Base-by-base conservation (phyloP, 169 alveolate genomes). In the Cryptosporidium sp. region DNA sequence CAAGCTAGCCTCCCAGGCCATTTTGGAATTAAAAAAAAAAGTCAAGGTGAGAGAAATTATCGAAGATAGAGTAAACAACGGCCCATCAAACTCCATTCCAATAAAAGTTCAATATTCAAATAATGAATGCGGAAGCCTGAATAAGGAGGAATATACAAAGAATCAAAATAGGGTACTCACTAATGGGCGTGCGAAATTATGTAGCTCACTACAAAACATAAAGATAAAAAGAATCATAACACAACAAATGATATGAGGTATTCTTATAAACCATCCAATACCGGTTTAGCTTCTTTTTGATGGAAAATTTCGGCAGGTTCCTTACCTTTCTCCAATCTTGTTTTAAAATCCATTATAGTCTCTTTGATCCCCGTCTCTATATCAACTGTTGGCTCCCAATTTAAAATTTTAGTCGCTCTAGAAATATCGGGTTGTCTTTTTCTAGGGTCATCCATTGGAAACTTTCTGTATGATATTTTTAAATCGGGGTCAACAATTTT, bases 381-480 rank as follows among this genome's bases (percentile, higher is more conserved):
- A 67, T 85, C 86, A 59, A 91, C 61, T 26, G 23, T 86, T 18
- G 95, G 93, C 65, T 91, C 87, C 95, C 95, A 93, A 7, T 73
- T 67, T 21, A 93, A 23, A n/a, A 51, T 73, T 68, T 62, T 62
- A 51, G 51, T 89, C 18, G 95, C 95, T 70, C 70, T 74, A 16
- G 89, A 74, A 70, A 93, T 93, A 58, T 93, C 95, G 2, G 95
- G 95, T 18, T 84, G 71, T 62, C 95, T 86, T 84, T 86, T 91
- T 50, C 91, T 80, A 23, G 95, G 95, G 51, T 93, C 95, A 70
- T 93, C 95, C 37, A 52, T 23, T 31, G 95, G 95, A 59, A 89
- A 71, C 12, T 85, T 74, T 23, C 92, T 85, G 62, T 69, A 86
- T 7, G 59, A 65, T 43, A 69, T 84, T 33, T 48, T 59, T 18